A percentile compares a stretch with the other conserved stretches of the same genome.
Evolutionary conservation across 495 filamentous ascomycete species (phyloP).

Genomic region (Xeromyces bisporus): DNA sequence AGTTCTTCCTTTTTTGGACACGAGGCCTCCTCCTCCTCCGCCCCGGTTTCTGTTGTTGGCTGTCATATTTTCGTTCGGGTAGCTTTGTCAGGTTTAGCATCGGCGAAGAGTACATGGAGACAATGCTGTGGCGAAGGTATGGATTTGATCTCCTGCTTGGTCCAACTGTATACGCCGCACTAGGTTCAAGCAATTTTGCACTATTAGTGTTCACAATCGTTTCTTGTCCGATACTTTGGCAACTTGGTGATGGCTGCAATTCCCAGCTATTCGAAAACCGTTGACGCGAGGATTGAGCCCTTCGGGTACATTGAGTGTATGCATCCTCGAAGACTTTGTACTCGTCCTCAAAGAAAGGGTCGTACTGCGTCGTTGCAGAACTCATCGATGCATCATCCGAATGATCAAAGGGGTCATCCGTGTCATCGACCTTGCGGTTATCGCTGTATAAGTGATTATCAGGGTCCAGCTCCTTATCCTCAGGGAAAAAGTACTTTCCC

Average conservation of each 20-base stretch:
- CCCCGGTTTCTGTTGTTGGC: background rate
- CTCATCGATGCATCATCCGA: background rate
- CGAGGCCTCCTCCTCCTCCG: background rate
- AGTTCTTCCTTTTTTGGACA: slow-evolving; percentile 3
- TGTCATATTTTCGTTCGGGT: background rate
- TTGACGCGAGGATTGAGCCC: too few species aligned
- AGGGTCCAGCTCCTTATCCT: background rate
- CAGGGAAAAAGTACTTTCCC: slow-evolving; percentile 8
- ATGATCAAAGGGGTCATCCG: background rate
- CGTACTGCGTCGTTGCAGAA: background rate
- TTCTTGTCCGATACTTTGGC: too few species aligned
- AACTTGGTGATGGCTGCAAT: too few species aligned
- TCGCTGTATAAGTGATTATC: background rate
- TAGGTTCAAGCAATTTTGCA: background rate
- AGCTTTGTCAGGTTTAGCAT: background rate
- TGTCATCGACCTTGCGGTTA: background rate
- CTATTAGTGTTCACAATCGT: too few species aligned
- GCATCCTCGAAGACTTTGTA: background rate
- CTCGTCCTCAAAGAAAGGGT: background rate
- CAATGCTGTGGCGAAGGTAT: background rate
- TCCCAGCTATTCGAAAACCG: too few species aligned
- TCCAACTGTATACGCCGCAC: background rate
- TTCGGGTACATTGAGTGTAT: background rate
- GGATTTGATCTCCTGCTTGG: background rate
- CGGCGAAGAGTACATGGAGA: background rate